A percentile compares a stretch with the other conserved stretches of the same genome.
These are phyloP conservation scores for Candolleomyces aberdarensis DNA, from an alignment of 768 basidiomycete genomes.

Conservation along the genomic window DNA sequence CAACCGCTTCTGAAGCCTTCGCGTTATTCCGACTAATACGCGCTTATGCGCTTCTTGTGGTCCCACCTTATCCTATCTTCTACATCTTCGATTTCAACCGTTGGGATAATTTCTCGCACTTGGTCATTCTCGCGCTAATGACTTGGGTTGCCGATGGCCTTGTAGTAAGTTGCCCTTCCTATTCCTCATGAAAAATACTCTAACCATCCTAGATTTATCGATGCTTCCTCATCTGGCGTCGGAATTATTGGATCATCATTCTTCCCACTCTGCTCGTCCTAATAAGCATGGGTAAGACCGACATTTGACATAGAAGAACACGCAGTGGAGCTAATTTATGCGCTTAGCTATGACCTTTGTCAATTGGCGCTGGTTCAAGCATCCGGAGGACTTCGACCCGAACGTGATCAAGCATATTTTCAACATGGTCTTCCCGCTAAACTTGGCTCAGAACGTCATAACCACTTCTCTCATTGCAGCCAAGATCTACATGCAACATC, in stretches of 20 bases:
- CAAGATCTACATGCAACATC: conserved; percentile 1
- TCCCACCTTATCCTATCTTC: background rate
- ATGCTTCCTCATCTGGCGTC: conserved; percentile 9
- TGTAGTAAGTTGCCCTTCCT: background rate
- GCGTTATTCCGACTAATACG: background rate
- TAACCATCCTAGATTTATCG: conserved; percentile 7
- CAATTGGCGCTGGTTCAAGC: conserved; percentile 1
- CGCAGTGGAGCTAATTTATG: no score
- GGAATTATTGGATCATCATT: conserved; percentile 3
- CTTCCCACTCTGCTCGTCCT: conserved; percentile 1
- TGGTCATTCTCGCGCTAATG: background rate
- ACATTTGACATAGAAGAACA: background rate
- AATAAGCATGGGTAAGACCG: background rate
- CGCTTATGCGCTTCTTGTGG: background rate
- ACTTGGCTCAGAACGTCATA: conserved; percentile 3
- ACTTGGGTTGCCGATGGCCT: conserved; percentile 4
- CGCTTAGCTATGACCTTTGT: background rate
- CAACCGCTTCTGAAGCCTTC: background rate
- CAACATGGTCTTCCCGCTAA: background rate
- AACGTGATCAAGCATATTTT: background rate
- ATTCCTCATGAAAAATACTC: background rate
- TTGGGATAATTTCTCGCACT: conserved; percentile 3
- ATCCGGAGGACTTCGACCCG: background rate
- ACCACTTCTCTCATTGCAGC: background rate
- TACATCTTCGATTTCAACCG: background rate